phyloP scores from a whole-genome alignment of 306 rosid genomes.

The Prunus mira region DNA sequence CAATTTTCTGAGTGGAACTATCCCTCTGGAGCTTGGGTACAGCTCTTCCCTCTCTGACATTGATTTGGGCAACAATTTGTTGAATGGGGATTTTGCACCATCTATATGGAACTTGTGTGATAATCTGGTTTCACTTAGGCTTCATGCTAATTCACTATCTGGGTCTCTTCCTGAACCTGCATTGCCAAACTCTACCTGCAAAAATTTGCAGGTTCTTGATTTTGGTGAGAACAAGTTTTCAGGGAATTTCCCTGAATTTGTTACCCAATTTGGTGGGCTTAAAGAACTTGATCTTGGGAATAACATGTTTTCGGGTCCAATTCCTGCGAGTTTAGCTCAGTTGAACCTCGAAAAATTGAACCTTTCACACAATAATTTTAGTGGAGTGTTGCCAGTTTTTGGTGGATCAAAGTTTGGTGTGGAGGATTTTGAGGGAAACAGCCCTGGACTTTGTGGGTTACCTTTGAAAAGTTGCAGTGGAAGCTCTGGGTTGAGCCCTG shows the following conservation, averaged over 20 bases:
- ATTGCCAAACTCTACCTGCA: slow-evolving; percentile 74
- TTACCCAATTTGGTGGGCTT: slow-evolving; percentile 54
- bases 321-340: slow-evolving; percentile 50
- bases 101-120: slow-evolving; percentile 91
- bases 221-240: slow-evolving; percentile 69
- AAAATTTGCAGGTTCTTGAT: slow-evolving; percentile 60
- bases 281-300: slow-evolving; percentile 72
- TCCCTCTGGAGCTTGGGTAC: slow-evolving; percentile 91
- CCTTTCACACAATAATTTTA: slow-evolving; percentile 86
- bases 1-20: slow-evolving; percentile 59
- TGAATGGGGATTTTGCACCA: slow-evolving; percentile 61
- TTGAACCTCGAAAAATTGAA: slow-evolving; percentile 72
- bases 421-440: slow-evolving; percentile 82
- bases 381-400: slow-evolving; percentile 75
- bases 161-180: slow-evolving; percentile 79
- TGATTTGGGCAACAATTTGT: slow-evolving; percentile 65
- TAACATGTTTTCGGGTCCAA: slow-evolving; percentile 58
- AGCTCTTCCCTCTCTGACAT: slow-evolving; percentile 66
- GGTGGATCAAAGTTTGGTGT: slow-evolving; percentile 58
- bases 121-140: slow-evolving; percentile 58
- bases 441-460: slow-evolving; percentile 72
- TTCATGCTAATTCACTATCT: slow-evolving; percentile 57
- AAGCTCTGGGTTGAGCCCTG: slow-evolving; percentile 67
- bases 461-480: slow-evolving; percentile 71
- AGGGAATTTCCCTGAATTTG: slow-evolving; percentile 76